Percentiles rank a stretch among this genome's conserved stretches.
Evolutionary conservation across 441 rosid genomes (phyloP).

Genomic region (Macaranga tanarius): DNA sequence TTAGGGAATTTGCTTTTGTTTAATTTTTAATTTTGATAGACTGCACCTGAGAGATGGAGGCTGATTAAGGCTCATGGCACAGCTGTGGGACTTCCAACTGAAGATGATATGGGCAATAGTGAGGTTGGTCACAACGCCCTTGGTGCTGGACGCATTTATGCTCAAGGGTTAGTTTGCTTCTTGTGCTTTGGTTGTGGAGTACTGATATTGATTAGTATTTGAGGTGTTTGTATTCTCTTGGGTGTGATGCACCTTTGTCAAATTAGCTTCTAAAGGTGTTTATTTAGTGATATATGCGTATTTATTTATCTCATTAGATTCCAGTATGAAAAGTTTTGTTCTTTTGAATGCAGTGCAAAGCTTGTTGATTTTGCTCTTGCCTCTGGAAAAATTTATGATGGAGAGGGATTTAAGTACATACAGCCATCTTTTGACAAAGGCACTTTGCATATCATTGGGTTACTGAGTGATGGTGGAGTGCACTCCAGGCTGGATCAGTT

Average conservation of each 20-base stretch:
- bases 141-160: conserved; percentile 92
- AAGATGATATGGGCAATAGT: conserved; percentile 99
- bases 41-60: conserved; percentile 78
- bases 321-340: neutral
- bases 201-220: neutral
- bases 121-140: conserved; percentile 99
- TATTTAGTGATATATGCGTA: neutral
- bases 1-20: neutral
- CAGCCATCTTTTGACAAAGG: conserved; percentile 56
- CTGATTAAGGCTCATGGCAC: conserved; percentile 83
- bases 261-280: neutral
- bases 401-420: conserved; percentile 80
- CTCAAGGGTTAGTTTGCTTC: conserved; percentile 84
- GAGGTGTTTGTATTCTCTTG: neutral
- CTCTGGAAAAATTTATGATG: conserved; percentile 80
- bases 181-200: too few species aligned
- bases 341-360: conserved; percentile 64
- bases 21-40: conserved; percentile 31
- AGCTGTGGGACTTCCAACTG: conserved; percentile 95
- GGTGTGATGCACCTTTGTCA: too few species aligned
- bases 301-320: neutral
- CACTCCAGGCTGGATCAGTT: conserved; percentile 94
- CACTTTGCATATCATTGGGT: conserved; percentile 82
- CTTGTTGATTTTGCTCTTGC: conserved; percentile 91
- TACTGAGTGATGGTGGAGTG: conserved; percentile 94